These are phyloP conservation scores for Melocanna baccifera DNA, from an alignment of 176 grass and related monocot genomes.

Conservation along the genomic window DNA sequence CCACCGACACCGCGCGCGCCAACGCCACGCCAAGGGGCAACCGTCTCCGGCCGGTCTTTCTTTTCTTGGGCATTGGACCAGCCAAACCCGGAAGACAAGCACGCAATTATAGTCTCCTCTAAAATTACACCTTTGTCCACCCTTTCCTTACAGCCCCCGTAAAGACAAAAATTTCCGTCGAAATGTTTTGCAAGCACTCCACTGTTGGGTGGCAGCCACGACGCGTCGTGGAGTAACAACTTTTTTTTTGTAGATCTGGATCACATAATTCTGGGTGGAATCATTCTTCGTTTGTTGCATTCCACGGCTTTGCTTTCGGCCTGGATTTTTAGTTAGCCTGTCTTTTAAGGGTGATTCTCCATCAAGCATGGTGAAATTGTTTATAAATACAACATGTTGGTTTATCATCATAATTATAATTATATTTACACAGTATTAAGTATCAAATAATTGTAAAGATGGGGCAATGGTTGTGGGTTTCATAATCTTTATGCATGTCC, in stretches of 20 bases:
- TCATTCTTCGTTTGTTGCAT: neutral
- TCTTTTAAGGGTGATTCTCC: neutral
- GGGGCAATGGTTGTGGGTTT: too few species aligned
- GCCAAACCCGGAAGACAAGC: neutral
- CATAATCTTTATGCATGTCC: too few species aligned
- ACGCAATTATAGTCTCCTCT: neutral
- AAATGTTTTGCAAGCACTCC: neutral
- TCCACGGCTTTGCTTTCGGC: neutral
- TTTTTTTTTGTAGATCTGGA: slow-evolving; percentile 21
- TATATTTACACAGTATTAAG: neutral
- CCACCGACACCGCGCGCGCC: neutral
- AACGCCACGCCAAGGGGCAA: neutral
- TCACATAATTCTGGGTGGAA: neutral
- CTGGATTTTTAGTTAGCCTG: neutral
- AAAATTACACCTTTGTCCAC: neutral
- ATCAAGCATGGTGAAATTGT: neutral
- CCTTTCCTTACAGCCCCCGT: neutral
- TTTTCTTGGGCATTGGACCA: slow-evolving; percentile 3
- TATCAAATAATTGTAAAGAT: too few species aligned
- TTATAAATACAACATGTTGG: neutral
- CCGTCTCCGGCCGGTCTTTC: slow-evolving; percentile 23
- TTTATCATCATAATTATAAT: neutral
- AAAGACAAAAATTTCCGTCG: neutral
- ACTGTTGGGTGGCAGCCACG: neutral
- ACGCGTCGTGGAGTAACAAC: neutral